A percentile compares a stretch with the other conserved stretches of the same genome.
These are phyloP conservation scores for Brasenia schreberi DNA, from an alignment of 164 flowering plant species.

Conservation along the genomic window DNA sequence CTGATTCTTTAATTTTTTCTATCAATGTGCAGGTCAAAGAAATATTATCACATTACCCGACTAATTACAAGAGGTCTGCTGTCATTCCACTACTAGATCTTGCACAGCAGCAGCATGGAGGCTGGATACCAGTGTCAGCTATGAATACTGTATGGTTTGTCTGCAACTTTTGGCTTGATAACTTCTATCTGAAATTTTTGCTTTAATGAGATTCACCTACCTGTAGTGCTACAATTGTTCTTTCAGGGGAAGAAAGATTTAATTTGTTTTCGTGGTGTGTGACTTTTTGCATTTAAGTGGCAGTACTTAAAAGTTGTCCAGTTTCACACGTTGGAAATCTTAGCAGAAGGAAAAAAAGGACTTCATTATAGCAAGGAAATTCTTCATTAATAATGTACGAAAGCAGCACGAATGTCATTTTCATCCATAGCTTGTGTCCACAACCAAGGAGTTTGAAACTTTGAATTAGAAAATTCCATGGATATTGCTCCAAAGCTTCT, in stretches of 20 bases:
- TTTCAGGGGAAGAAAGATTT: background rate
- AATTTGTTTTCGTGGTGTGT: background rate
- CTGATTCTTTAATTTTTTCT: background rate
- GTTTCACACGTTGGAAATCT: too few relatives aligned
- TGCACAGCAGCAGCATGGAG: constrained; percentile 99
- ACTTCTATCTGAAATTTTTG: background rate
- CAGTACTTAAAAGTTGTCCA: too few relatives aligned
- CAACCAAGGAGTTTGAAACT: too few relatives aligned
- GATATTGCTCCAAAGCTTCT: too few relatives aligned
- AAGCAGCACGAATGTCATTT: too few relatives aligned
- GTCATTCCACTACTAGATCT: constrained; percentile 96
- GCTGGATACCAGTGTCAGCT: constrained; percentile 98
- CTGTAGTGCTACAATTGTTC: background rate
- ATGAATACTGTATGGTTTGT: constrained; percentile 76
- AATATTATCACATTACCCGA: constrained; percentile 89
- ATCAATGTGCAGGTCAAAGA: constrained; percentile 49
- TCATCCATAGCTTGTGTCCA: too few relatives aligned
- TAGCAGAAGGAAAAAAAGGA: too few relatives aligned
- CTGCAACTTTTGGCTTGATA: background rate
- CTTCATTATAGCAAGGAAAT: too few relatives aligned
- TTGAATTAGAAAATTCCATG: too few relatives aligned
- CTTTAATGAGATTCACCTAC: background rate
- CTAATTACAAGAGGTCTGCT: constrained; percentile 98
- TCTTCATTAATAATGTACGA: too few relatives aligned
- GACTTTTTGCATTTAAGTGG: background rate